phyloP scores from a whole-genome alignment of 2,329 filamentous ascomycete genomes.

The Diaporthe sp. region DNA sequence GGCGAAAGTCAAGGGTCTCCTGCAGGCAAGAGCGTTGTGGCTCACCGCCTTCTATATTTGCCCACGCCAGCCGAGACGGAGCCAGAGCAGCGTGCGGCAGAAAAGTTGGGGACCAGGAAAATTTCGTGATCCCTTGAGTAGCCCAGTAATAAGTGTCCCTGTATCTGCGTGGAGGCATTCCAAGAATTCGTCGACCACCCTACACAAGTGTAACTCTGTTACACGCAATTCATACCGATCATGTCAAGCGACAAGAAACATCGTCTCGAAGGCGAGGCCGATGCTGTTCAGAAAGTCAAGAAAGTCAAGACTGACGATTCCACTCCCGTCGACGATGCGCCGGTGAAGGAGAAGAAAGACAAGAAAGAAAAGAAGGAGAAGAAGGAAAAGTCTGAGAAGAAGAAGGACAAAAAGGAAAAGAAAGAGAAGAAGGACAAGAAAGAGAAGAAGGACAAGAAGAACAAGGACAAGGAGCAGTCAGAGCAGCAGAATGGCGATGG shows the following conservation, averaged over 20 bases:
- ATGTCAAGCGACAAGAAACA: constrained; percentile 37
- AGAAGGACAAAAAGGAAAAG: constrained; percentile 29
- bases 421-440: constrained; percentile 31
- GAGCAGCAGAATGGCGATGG: constrained; percentile 1
- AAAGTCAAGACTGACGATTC: constrained; percentile 32
- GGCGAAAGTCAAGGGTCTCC: not conserved
- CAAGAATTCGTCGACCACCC: not conserved
- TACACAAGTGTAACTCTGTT: not conserved
- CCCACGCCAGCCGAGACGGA: not conserved
- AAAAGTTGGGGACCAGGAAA: constrained; percentile 20
- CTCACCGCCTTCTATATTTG: not conserved
- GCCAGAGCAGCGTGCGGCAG: not conserved
- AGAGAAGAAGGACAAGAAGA: constrained; percentile 32
- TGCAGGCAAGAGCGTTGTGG: not conserved
- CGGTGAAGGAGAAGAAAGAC: constrained; percentile 15
- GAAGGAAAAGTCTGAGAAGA: constrained; percentile 21
- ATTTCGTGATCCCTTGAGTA: constrained; percentile 12
- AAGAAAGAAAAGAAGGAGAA: constrained; percentile 21
- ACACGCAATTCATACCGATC: not conserved
- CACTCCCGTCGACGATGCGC: not conserved
- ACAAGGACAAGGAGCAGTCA: constrained; percentile 32
- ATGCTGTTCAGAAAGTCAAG: constrained; percentile 33
- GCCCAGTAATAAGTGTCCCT: not conserved
- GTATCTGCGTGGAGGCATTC: not conserved
- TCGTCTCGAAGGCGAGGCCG: constrained; percentile 32